Base-by-base conservation (phyloP, 768 basidiomycete genomes). In the Dentipellis fragilis region DNA sequence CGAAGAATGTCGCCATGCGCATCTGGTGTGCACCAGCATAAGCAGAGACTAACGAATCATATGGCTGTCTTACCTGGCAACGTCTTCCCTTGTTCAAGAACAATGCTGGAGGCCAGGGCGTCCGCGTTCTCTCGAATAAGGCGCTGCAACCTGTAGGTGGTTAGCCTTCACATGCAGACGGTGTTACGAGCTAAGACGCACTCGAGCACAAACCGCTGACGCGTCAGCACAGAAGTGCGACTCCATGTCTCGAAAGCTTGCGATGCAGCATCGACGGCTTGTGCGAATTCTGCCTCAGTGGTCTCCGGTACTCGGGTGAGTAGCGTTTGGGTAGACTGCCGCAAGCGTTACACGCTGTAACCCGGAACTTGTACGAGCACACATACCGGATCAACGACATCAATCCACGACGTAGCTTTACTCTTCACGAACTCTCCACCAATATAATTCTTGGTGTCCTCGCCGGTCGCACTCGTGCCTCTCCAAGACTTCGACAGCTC, bases 31-130 rank as follows among this genome's bases (percentile, higher is more conserved):
- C 35, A 19, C 17, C 45, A 22, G 53, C 29, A 21, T 45, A 45
- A 54, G 37, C 29, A 34, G 11, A 42, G 22, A 1, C 16, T 21
- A 51, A 21, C 14, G 17, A 19, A 10, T 10, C 36, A 52, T 67
- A 68, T 37, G 16, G 19, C 51, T 29, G 29, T 58, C 71, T 14
- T 61, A 88, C 88, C 88, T 59, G 88, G 81, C 45, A 89, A 71
- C 0, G 95, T 99, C 73, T 97, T 97, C 14, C 95, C 95, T 71
- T 98, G 95, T 67, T 97, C 94, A 19, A 97, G 72, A 22, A 94
- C 92, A 54, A 97, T 97, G 62, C 86, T 92, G 45, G 75, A 77
- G 0, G 93, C 94, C 54, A 99, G 78, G 51, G 85, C 86, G 63
- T 92, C 91, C 8, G 85, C 79, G 67, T 97, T 84, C 67, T 89